A percentile compares a stretch with the other conserved stretches of the same genome.
These are phyloP conservation scores for Pontederia paniculata DNA, from an alignment of 176 grass and related monocot species.

Conservation along the genomic window DNA sequence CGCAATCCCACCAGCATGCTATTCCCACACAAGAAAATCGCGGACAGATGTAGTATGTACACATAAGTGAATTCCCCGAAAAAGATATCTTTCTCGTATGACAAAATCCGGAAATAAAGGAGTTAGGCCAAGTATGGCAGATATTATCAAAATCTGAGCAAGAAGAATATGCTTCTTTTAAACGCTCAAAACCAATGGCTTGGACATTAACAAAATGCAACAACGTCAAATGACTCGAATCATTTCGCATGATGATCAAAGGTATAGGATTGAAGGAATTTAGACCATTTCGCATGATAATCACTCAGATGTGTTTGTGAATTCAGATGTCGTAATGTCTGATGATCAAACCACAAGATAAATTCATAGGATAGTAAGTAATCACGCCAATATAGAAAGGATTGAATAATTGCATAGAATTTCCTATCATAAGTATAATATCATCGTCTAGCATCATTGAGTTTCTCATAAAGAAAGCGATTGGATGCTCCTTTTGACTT, in stretches of 20 bases:
- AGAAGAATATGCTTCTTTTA: no score
- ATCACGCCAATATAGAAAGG: no score
- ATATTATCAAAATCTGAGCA: not conserved
- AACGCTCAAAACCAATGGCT: not conserved
- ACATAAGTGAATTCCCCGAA: no score
- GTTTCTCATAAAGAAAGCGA: no score
- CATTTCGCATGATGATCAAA: not conserved
- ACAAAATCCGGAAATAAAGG: no score
- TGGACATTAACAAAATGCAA: not conserved
- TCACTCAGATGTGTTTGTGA: no score
- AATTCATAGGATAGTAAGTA: not conserved
- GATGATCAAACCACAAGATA: not conserved
- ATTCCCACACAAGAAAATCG: not conserved
- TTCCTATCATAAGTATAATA: no score
- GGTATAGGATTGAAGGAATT: no score
- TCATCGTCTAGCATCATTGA: not conserved
- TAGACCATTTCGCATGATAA: not conserved
- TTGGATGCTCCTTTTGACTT: no score
- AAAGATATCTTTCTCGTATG: not conserved
- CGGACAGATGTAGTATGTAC: not conserved
- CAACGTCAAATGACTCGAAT: not conserved
- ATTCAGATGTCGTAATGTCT: no score
- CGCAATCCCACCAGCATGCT: not conserved
- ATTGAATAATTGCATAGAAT: no score
- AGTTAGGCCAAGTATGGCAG: no score